phyloP scores from a whole-genome alignment of 2,329 filamentous ascomycete species.

The Byssothecium circinans region DNA sequence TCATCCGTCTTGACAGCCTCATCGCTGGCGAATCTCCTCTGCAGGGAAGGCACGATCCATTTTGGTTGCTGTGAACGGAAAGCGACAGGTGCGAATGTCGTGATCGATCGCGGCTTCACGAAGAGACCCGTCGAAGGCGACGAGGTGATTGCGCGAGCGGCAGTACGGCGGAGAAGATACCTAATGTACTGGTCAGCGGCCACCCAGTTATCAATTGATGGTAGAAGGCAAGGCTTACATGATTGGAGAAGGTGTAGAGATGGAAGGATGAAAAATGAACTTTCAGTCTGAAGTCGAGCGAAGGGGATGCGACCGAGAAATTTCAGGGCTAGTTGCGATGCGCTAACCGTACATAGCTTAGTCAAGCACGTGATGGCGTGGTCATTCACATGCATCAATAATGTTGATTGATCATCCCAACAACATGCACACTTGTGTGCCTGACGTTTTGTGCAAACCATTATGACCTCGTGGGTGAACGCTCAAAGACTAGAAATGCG shows the following conservation, averaged over 20 bases:
- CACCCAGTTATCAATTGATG: conserved; percentile 15
- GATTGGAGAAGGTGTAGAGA: not conserved
- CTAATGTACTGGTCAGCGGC: conserved; percentile 40
- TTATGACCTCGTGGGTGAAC: no score
- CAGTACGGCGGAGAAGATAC: conserved; percentile 61
- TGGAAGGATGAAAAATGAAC: conserved; percentile 1
- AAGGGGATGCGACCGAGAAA: not conserved
- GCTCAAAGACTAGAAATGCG: no score
- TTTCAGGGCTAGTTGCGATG: not conserved
- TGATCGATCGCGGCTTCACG: conserved; percentile 45
- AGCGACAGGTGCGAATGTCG: conserved; percentile 33
- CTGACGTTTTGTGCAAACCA: no score
- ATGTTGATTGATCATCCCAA: no score
- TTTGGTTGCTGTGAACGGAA: conserved; percentile 42
- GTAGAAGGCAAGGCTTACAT: not conserved
- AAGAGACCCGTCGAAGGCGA: conserved; percentile 49
- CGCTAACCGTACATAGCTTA: not conserved
- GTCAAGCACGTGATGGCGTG: not conserved
- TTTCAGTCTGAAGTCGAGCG: not conserved
- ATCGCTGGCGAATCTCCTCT: conserved; percentile 54
- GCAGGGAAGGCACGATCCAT: conserved; percentile 45
- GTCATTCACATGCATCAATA: no score
- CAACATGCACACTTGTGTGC: no score
- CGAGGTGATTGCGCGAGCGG: conserved; percentile 56
- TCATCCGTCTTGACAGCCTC: conserved; percentile 46